Evolutionary conservation across 2,329 filamentous ascomycete genomes (phyloP), one percentile per base, ranked within the genome.

Genomic region (Onygenales sp.): DNA sequence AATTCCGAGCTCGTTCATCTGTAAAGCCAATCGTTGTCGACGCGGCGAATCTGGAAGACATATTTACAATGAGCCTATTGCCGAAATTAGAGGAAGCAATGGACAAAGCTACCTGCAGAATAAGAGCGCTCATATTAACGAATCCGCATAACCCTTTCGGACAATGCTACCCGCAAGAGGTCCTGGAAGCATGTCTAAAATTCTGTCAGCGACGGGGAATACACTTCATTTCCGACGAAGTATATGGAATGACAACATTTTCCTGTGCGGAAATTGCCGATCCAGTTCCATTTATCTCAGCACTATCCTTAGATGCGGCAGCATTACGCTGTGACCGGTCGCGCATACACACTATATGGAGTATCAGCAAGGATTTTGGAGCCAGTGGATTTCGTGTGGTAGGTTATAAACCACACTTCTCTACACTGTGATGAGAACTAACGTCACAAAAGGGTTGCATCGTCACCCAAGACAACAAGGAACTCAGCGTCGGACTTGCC

Each of bases 61-160:
- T 51, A 17, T 60, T 61, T 46, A 57, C 49, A 10, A 49, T 52
- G 11, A 52, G 54, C 2, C 36, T 65, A 8, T 52, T 60, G 13
- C 35, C 51, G 5, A 51, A 45, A 3, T 42, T 64, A 4, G 55
- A 56, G 38, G 49, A 54, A 8, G 57, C 61, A 1, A 51, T 57
- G 17, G 48, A 57, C 17, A 52, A 42, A 14, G 56, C 57, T 9
- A 47, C 43, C 21, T 57, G 53, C 43, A 56, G 47, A 43, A 54
- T 63, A 21, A 59, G 55, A 45, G 63, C 58, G 2, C 42, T 66
- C 2, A 38, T 65, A 7, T n/a, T 66, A 4, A 60, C 58, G 8
- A 65, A 66, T 43, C 62, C 63, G 8, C 59, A 65, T 43, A 64
- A 61, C 36, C 59, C 60, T 2, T 58, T 60, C n/a, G 63, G 63